A percentile compares a stretch with the other conserved stretches of the same genome.
phyloP scores from a whole-genome alignment of 116 monocot species.

The Zostera marina region DNA sequence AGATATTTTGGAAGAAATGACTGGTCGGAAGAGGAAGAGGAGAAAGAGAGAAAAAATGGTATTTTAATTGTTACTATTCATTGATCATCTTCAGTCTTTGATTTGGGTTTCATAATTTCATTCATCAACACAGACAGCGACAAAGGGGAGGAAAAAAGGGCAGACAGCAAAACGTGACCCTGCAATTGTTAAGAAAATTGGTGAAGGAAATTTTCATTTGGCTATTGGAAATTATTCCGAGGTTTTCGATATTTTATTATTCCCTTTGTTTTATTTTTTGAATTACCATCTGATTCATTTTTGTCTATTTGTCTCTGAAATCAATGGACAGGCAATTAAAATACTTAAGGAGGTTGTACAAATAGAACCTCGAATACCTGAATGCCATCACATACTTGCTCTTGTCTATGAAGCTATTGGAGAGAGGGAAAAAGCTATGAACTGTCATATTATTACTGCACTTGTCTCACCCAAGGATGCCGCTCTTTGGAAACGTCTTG shows the following conservation, averaged over 20 bases:
- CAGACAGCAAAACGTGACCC: constrained; percentile 49
- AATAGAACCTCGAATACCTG: constrained; percentile 62
- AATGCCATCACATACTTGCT: constrained; percentile 66
- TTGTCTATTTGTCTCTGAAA: not conserved
- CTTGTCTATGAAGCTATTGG: constrained; percentile 50
- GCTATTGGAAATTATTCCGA: constrained; percentile 55
- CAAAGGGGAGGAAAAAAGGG: constrained; percentile 64
- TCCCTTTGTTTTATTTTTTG: not conserved
- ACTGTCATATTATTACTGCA: constrained; percentile 83
- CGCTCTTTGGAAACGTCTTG: constrained; percentile 77
- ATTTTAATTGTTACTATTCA: not conserved
- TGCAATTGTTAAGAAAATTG: constrained; percentile 52
- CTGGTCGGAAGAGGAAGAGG: constrained; percentile 37
- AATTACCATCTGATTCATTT: not conserved
- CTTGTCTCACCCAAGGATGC: constrained; percentile 76
- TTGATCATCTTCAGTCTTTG: not conserved
- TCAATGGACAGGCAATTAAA: constrained; percentile 45
- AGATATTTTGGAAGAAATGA: constrained; percentile 73
- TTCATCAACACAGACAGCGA: constrained; percentile 35
- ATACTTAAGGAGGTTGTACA: constrained; percentile 60
- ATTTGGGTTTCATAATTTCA: not conserved
- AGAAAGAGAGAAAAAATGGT: constrained; percentile 38
- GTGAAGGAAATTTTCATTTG: constrained; percentile 74
- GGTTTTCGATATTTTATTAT: constrained; percentile 16
- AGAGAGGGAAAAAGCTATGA: constrained; percentile 59